Percentiles rank a stretch among this genome's conserved stretches.
phyloP scores from a whole-genome alignment of 768 basidiomycete genomes.

The Rhodotorula diobovata region DNA sequence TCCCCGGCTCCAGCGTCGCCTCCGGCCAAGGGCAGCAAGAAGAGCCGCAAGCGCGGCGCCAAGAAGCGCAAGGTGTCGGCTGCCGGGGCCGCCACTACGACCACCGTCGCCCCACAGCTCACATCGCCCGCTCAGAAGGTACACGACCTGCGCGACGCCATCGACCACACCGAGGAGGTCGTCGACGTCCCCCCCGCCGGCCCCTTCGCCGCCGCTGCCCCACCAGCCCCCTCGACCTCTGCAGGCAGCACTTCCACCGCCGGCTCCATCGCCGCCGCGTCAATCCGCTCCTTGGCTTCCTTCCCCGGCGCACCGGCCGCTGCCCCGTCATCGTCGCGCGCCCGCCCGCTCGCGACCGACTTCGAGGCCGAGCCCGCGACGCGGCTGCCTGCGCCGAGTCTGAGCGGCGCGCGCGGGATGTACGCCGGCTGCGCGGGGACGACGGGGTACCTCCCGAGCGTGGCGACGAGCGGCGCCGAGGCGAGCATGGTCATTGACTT shows the following conservation, averaged over 20 bases:
- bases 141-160: background rate
- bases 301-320: background rate
- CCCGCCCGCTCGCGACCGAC: constrained; percentile 51
- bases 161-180: constrained; percentile 17
- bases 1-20: background rate
- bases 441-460: background rate
- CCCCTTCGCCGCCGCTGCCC: background rate
- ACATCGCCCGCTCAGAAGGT: background rate
- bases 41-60: background rate
- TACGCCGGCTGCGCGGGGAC: background rate
- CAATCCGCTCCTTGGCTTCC: background rate
- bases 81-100: background rate
- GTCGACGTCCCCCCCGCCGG: background rate
- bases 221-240: background rate
- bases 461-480: background rate
- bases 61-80: constrained; percentile 11
- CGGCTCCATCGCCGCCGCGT: background rate
- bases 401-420: no score
- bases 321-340: background rate
- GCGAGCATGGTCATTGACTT: constrained; percentile 15
- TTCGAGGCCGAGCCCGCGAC: constrained; percentile 39
- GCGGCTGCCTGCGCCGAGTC: background rate
- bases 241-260: background rate
- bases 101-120: background rate
- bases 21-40: background rate